Conservation (phyloP, 2,329 filamentous ascomycete genomes). For the Alternaria triticina region DNA sequence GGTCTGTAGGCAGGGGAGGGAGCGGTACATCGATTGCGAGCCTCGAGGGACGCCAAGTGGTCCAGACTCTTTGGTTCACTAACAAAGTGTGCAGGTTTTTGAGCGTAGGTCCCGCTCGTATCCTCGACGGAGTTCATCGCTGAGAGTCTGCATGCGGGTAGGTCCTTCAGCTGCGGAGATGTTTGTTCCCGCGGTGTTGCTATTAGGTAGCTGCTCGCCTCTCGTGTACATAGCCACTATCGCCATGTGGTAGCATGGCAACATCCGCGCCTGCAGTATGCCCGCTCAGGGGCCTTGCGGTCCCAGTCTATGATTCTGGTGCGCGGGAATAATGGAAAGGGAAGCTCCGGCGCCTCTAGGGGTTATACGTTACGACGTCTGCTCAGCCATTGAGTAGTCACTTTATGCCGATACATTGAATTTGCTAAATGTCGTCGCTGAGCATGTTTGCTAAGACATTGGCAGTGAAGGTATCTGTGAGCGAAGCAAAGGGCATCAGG, state of each 20-base stretch:
- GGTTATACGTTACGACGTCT: not conserved
- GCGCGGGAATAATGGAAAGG: not conserved
- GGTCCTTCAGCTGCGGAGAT: not conserved
- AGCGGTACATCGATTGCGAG: not conserved
- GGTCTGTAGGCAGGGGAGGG: not conserved
- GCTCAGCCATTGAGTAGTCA: not conserved
- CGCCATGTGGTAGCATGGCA: not conserved
- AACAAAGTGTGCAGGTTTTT: not conserved
- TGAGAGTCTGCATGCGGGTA: not conserved
- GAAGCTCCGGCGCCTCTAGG: not conserved
- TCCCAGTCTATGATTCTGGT: not conserved
- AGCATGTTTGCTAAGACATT: not conserved
- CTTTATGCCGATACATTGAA: not conserved
- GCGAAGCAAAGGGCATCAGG: not conserved
- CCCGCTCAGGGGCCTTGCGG: not conserved
- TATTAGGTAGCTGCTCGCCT: not conserved
- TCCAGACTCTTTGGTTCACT: not conserved
- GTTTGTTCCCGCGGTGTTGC: not conserved
- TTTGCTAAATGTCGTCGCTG: not conserved
- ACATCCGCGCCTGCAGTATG: not conserved
- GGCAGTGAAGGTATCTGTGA: not conserved
- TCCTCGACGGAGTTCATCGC: not conserved
- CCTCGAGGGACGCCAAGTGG: not conserved
- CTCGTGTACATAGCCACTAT: not conserved
- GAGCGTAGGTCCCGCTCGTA: not conserved